A percentile compares a stretch with the other conserved stretches of the same genome.
Conservation (phyloP, 2,329 filamentous ascomycete species). For the Cladophialophora yegresii region DNA sequence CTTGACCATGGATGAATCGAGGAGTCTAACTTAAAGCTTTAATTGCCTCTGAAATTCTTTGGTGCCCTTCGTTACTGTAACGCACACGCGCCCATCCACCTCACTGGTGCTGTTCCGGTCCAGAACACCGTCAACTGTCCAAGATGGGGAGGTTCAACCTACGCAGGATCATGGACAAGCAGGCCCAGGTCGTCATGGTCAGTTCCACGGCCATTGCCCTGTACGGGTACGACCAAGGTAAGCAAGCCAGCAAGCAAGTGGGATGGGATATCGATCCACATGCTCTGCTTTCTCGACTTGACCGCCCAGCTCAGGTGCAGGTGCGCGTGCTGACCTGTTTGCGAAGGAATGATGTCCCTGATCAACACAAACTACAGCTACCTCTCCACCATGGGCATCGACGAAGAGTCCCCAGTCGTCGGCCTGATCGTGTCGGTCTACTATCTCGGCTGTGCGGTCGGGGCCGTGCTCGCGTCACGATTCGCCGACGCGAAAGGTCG, state of each 20-base stretch:
- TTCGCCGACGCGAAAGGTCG: slow-evolving; percentile 58
- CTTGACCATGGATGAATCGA: background rate
- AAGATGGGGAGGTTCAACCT: slow-evolving; percentile 25
- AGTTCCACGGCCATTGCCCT: slow-evolving; percentile 57
- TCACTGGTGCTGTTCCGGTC: background rate
- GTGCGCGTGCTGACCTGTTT: background rate
- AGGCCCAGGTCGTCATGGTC: slow-evolving; percentile 56
- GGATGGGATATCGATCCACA: background rate
- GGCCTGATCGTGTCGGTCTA: slow-evolving; percentile 64
- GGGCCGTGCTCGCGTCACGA: slow-evolving; percentile 59
- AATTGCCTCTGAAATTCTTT: background rate
- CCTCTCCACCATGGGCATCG: slow-evolving; percentile 60
- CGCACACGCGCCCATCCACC: background rate
- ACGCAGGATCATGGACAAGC: slow-evolving; percentile 40
- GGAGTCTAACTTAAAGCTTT: background rate
- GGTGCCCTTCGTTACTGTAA: background rate
- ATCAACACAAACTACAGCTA: slow-evolving; percentile 60
- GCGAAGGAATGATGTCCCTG: slow-evolving; percentile 55
- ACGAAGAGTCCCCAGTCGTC: slow-evolving; percentile 54
- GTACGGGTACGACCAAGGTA: slow-evolving; percentile 52
- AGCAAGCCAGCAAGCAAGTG: background rate
- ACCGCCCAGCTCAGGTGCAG: background rate
- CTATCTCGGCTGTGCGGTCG: slow-evolving; percentile 62
- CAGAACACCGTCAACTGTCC: background rate
- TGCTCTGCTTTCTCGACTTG: no score